Evolutionary conservation across 1,139 yeast genomes (phyloP), one percentile per base, ranked within the genome.

Genomic region (Kurtzmaniella quercitrusa): DNA sequence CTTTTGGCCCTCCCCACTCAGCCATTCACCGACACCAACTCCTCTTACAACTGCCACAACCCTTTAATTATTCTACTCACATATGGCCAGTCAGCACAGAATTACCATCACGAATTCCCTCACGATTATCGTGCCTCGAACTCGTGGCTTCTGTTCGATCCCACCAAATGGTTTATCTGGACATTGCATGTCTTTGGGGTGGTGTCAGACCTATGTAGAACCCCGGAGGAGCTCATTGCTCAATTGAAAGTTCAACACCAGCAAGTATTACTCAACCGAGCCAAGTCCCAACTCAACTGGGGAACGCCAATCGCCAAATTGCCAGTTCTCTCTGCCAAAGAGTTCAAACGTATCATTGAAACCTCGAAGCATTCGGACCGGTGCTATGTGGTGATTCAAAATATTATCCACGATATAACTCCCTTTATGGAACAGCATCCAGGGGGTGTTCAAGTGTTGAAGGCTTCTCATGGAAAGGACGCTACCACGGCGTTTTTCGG

Each of bases 371-470:
- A 70, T 46, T 60, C 62, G 46, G 71, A 69, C 46, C 56, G 75
- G 25, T 58, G 69, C 27, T 73, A 70, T 47, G 72, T 73, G 31
- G 71, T 73, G 25, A 71, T 73, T 42, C 75, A 66, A 46, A 68
- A 85, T 37, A 81, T 84, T 21, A 83, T 84, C 17, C 90, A 84
- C 54, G 89, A 83, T 55, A 81, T 82, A 4, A 81, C 88, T 1
- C 88, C 89, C 1, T 82, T 82, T 54, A 78, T 82, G 64, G 76
- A 77, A 48, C 85, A 82, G 53, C 90, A 83, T 53, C 90, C 90
- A 0, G 90, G 90, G 40, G 90, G 90, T 0, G 58, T 76, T 2
- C 78, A 83, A 1, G 63, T 83, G 41, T 70, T 83, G 25, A 70
- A 68, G 47, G 79, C 86, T 0, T 77, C 86, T 1, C 81, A 81